phyloP scores from a whole-genome alignment of 208 protist genomes.

The Entamoeba invadens region DNA sequence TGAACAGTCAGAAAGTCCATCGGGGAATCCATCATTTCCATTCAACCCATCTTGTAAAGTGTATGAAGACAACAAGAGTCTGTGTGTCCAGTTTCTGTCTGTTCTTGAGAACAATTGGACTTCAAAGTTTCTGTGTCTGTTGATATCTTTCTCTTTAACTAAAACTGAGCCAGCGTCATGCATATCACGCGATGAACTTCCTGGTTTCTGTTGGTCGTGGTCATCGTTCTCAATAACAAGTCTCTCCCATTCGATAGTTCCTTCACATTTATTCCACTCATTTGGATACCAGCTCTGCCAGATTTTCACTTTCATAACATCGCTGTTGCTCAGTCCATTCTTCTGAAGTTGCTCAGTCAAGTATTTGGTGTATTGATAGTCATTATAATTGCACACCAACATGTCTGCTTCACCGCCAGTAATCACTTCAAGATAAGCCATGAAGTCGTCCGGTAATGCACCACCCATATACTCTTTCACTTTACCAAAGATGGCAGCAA shows the following conservation, averaged over 20 bases:
- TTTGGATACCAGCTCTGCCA: conserved; percentile 47
- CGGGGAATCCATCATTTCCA: no score
- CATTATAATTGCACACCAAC: conserved; percentile 41
- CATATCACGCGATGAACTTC: no score
- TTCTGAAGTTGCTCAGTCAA: no score
- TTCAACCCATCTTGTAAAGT: conserved; percentile 44
- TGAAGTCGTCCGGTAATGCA: no score
- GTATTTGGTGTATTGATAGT: conserved; percentile 32
- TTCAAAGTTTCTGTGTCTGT: conserved; percentile 39
- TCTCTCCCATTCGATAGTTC: not conserved
- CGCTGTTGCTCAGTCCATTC: conserved; percentile 29
- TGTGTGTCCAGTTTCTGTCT: no score
- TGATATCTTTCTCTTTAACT: conserved; percentile 29
- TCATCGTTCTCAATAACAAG: conserved; percentile 52
- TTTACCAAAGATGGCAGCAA: conserved; percentile 48
- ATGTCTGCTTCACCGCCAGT: conserved; percentile 35
- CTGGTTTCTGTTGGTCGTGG: no score
- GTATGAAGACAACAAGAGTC: no score
- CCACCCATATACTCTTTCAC: conserved; percentile 38
- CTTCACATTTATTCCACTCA: conserved; percentile 16
- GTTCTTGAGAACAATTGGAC: no score
- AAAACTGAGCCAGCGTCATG: conserved; percentile 40
- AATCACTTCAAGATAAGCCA: no score
- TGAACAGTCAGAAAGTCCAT: no score
- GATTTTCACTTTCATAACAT: conserved; percentile 52